phyloP scores from a whole-genome alignment of 371 early-diverging fungal genomes.

The Mucor ambiguus region DNA sequence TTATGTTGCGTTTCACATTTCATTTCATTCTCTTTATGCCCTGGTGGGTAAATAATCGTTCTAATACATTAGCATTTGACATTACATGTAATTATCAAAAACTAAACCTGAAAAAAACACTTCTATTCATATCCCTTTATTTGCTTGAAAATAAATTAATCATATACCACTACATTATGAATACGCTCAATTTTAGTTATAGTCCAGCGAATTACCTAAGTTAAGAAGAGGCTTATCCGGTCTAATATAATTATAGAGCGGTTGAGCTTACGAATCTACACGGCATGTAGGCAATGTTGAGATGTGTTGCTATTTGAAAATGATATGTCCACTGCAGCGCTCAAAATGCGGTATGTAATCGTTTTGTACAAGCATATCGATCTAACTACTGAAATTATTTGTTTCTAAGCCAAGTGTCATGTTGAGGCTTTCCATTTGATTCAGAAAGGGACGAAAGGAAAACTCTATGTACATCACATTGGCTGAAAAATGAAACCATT shows the following conservation, averaged over 20 bases:
- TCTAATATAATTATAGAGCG: not conserved
- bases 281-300: not conserved
- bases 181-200: not conserved
- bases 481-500: not conserved
- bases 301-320: no score
- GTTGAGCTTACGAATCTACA: not conserved
- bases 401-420: not conserved
- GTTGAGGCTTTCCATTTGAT: not conserved
- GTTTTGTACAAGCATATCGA: not conserved
- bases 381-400: not conserved
- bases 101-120: not conserved
- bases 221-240: not conserved
- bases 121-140: not conserved
- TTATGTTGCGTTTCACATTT: not conserved
- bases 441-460: not conserved
- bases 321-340: no score
- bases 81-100: slow-evolving; percentile 9
- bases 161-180: no score
- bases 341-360: not conserved
- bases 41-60: not conserved
- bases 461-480: not conserved
- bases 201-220: not conserved
- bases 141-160: no score
- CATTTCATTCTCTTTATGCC: not conserved
- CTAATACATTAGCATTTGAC: slow-evolving; percentile 2